Base-by-base conservation (phyloP, 2,329 filamentous ascomycete genomes). In the Fusarium sp. region DNA sequence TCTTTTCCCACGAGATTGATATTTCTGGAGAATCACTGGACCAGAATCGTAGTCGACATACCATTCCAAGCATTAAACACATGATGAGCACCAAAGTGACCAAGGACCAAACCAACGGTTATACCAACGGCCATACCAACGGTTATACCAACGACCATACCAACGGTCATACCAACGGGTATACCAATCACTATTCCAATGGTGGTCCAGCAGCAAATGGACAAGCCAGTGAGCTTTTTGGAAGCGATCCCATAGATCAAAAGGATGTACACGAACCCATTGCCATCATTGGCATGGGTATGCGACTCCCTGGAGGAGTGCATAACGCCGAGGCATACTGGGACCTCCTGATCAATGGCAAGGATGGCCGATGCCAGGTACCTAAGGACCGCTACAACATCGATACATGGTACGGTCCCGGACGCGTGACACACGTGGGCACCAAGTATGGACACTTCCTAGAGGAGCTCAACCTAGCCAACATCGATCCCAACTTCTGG, bases 381-480 rank as follows among this genome's bases (percentile, higher is more conserved):
- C 51, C 51, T 4, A 54, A 54, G 51, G 40, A 54, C 51, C 40
- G 51, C 51, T 54, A 54, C 40, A 44, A 44, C 51, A 32, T 54
- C 51, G 51, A 54, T 44, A 44, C 51, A 54, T 54, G 51, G 51
- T 54, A 54, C 40, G 51, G 51, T 56, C 44, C 54, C 54, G 54
- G 44, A 48, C 44, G 54, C n/a, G 54, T 57, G 44, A 48, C 54
- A 25, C 54, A 57, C 54, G 54, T 57, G 44, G 54, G 44, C 25
- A 57, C 54, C 54, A 57, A 48, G 42, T 48, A 57, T 57, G 54
- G 54, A 30, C 54, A 57, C 44, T 57, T 57, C 32, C 44, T 57
- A 30, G 54, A 57, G 32, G 54, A 57, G 54, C 54, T 57, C 42
- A 57, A 57, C 32, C 54, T 57, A 57, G 54, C 54, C 54, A 57